phyloP scores from a whole-genome alignment of 2,329 filamentous ascomycete species.

The Sporothrix inflata region DNA sequence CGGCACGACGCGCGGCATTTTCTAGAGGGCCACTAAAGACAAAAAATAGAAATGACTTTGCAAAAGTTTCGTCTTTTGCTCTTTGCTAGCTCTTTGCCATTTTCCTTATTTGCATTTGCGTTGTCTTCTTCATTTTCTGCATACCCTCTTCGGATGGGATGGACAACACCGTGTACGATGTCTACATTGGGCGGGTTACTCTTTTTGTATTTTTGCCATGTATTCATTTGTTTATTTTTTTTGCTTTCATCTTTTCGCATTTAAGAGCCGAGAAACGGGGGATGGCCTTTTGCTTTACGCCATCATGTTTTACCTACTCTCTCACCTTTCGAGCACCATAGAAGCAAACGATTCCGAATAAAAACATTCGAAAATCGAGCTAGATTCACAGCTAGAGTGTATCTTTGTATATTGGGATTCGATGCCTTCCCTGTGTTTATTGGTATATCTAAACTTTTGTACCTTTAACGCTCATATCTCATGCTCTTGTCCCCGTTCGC shows the following conservation, averaged over 20 bases:
- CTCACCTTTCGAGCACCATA: background rate
- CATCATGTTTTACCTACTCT: background rate
- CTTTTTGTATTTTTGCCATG: background rate
- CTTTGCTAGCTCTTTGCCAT: background rate
- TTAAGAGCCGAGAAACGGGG: background rate
- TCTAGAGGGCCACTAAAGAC: slow-evolving; percentile 30
- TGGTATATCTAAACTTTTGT: slow-evolving; percentile 14
- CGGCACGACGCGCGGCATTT: slow-evolving; percentile 47
- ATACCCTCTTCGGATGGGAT: background rate
- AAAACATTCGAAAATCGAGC: background rate
- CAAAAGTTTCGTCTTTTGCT: background rate
- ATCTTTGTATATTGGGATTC: background rate
- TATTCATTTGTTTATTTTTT: background rate
- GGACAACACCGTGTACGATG: background rate
- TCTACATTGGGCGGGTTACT: slow-evolving; percentile 1
- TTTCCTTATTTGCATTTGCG: background rate
- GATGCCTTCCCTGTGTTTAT: background rate
- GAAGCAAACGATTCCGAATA: background rate
- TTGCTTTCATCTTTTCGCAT: background rate
- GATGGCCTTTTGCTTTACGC: background rate
- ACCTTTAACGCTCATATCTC: background rate
- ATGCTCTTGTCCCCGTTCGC: background rate
- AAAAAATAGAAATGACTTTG: background rate
- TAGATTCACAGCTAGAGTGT: background rate
- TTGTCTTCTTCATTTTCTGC: background rate